Evolutionary conservation across 2,329 filamentous ascomycete species (phyloP).

Genomic region (Cordyceps pruinosa): DNA sequence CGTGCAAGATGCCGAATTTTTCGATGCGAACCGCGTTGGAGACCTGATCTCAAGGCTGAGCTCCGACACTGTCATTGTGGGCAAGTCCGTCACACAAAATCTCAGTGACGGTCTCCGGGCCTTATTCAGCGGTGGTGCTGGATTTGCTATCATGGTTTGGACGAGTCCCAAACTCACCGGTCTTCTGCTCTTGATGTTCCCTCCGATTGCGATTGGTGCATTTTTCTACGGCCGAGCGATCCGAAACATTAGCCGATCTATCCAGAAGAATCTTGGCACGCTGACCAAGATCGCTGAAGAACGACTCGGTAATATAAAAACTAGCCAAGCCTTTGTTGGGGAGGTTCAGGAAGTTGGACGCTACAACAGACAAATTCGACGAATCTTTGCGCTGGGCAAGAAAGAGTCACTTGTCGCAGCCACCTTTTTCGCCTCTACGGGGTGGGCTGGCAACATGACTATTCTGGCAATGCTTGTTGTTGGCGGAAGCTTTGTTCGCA

Average conservation of each 20-base stretch:
- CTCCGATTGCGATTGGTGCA: slow-evolving; percentile 81
- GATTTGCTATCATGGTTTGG: slow-evolving; percentile 91
- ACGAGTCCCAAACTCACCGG: slow-evolving; percentile 86
- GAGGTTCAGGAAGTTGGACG: slow-evolving; percentile 84
- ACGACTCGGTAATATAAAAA: slow-evolving; percentile 92
- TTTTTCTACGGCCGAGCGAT: slow-evolving; percentile 89
- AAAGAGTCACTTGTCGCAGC: slow-evolving; percentile 83
- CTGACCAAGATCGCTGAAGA: slow-evolving; percentile 97
- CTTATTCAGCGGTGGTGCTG: slow-evolving; percentile 81
- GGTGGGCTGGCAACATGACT: slow-evolving; percentile 93
- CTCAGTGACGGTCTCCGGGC: slow-evolving; percentile 91
- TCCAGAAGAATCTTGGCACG: slow-evolving; percentile 88
- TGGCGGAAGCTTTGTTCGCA: slow-evolving; percentile 83
- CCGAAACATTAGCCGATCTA: slow-evolving; percentile 80
- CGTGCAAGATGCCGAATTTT: slow-evolving; percentile 97
- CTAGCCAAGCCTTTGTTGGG: slow-evolving; percentile 90
- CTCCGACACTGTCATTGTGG: slow-evolving; percentile 95
- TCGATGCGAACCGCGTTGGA: slow-evolving; percentile 93
- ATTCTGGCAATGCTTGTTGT: slow-evolving; percentile 85
- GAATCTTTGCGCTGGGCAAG: slow-evolving; percentile 84
- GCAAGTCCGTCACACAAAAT: slow-evolving; percentile 97
- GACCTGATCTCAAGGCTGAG: slow-evolving; percentile 93
- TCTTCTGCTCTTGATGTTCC: slow-evolving; percentile 78
- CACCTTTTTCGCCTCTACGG: slow-evolving; percentile 80
- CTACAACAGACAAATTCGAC: slow-evolving; percentile 87